A percentile compares a stretch with the other conserved stretches of the same genome.
Conservation (phyloP, 441 rosid genomes). For the Mallotus repandus region DNA sequence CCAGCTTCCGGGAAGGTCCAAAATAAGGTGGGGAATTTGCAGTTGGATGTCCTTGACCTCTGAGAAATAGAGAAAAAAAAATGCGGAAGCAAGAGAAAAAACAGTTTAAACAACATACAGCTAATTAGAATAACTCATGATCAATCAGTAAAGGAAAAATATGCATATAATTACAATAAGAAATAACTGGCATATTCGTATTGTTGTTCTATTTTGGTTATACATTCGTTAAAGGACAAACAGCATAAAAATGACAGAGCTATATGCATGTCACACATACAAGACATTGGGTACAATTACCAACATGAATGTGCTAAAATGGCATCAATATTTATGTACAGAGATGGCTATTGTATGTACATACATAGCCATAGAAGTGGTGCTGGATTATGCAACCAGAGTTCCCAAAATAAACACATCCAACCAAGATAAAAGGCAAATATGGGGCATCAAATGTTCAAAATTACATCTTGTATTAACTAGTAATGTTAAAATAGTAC, state of each 20-base stretch:
- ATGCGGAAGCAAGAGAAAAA: background rate
- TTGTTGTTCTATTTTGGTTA: background rate
- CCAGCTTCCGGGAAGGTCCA: constrained; percentile 88
- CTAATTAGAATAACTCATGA: background rate
- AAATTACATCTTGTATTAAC: background rate
- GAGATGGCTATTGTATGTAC: background rate
- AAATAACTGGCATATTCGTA: background rate
- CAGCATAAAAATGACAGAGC: background rate
- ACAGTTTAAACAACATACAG: background rate
- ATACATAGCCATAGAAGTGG: background rate
- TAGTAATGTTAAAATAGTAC: background rate
- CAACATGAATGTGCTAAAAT: background rate
- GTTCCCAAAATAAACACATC: background rate
- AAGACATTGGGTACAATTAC: background rate
- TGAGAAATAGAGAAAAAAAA: constrained; percentile 21
- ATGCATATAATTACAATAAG: background rate
- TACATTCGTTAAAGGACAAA: background rate
- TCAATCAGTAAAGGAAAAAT: background rate
- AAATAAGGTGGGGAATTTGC: constrained; percentile 70
- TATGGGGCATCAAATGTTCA: background rate
- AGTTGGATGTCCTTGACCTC: constrained; percentile 85
- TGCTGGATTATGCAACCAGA: too few species aligned
- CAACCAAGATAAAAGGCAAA: background rate
- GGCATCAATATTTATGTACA: background rate
- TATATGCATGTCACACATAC: background rate